Conservation (phyloP, 345 rosid genomes). For the Citrus mangshanensis region DNA sequence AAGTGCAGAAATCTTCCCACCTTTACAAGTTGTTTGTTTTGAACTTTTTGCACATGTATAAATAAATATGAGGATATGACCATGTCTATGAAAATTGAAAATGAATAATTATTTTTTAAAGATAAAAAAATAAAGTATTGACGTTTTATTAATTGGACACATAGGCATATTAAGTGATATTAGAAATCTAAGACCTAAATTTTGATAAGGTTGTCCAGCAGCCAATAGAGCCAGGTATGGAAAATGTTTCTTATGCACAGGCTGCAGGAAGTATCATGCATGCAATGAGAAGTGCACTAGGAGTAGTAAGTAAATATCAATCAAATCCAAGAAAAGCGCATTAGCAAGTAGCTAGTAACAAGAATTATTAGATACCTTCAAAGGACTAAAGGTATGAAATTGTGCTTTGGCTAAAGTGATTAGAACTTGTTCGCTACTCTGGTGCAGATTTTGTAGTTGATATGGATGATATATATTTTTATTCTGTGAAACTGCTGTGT, state of each 20-base stretch:
- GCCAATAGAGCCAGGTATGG: too few relatives aligned
- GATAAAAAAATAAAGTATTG: too few relatives aligned
- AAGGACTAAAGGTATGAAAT: neutral
- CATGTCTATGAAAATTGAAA: too few relatives aligned
- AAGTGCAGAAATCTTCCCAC: constrained; percentile 15
- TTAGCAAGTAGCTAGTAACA: neutral
- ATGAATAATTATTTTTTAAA: too few relatives aligned
- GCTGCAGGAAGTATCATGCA: neutral
- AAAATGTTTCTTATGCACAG: neutral
- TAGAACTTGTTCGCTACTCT: neutral
- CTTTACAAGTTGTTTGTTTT: neutral
- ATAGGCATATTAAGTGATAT: too few relatives aligned
- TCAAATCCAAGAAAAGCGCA: neutral
- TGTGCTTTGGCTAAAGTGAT: neutral
- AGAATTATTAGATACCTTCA: neutral
- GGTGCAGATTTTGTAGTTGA: too few relatives aligned
- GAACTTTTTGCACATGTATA: too few relatives aligned
- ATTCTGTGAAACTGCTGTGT: neutral
- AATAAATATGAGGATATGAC: too few relatives aligned
- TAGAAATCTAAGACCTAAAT: too few relatives aligned
- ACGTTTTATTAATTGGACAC: too few relatives aligned
- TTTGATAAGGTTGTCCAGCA: too few relatives aligned
- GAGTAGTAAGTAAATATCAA: neutral
- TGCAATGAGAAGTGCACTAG: neutral
- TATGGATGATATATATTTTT: neutral